phyloP scores from a whole-genome alignment of 306 rosid species.

The Gillenia trifoliata region DNA sequence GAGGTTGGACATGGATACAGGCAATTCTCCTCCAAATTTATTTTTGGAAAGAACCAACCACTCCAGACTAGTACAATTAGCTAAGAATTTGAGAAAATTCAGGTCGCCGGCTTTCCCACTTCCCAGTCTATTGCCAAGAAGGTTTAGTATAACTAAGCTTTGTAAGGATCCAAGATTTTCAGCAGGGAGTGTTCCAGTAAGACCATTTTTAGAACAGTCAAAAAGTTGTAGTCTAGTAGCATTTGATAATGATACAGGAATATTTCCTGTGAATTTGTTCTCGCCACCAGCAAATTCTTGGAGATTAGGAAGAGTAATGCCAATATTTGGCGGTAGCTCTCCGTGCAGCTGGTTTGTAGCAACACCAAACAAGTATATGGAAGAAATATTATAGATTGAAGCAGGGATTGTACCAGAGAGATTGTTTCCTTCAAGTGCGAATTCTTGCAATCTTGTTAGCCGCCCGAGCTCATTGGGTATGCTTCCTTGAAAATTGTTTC shows the following conservation, averaged over 20 bases:
- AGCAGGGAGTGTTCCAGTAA: background rate
- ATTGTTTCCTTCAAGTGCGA: fast-evolving
- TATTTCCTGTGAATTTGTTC: background rate
- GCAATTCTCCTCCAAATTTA: background rate
- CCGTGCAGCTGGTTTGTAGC: background rate
- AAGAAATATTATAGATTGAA: background rate
- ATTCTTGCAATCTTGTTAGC: background rate
- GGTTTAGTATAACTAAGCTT: background rate
- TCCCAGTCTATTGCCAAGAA: background rate
- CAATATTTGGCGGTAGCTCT: background rate
- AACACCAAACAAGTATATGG: fast-evolving
- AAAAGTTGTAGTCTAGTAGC: background rate
- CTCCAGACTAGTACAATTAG: background rate
- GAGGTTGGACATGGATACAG: too few relatives aligned
- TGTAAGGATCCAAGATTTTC: background rate
- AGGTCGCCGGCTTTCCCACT: background rate
- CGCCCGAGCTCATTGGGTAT: background rate
- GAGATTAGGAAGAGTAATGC: background rate
- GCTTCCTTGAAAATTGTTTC: background rate
- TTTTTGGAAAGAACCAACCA: fast-evolving
- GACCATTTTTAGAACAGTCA: background rate
- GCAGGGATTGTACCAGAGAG: background rate
- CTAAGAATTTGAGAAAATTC: background rate
- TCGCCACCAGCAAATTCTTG: fast-evolving
- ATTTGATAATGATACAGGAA: background rate